Conservation (phyloP, 495 filamentous ascomycete genomes). For the Neurospora cerealis region DNA sequence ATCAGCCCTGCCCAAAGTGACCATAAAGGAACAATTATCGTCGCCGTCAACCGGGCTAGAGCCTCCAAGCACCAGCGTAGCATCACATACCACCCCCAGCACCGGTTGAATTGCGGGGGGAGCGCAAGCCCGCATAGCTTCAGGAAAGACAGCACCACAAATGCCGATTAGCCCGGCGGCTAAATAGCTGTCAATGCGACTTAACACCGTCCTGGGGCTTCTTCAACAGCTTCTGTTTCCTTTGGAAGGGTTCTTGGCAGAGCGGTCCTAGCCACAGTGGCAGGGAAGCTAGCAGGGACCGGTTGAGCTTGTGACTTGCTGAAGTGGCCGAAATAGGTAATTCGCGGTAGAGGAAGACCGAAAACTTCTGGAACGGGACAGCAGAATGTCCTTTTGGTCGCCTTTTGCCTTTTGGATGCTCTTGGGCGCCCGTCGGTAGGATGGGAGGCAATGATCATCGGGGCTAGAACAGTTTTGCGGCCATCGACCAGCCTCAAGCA, state of each 20-base stretch:
- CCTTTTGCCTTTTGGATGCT: neutral
- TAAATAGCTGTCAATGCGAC: constrained; percentile 9
- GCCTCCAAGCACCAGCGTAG: neutral
- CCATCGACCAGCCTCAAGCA: neutral
- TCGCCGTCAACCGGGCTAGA: neutral
- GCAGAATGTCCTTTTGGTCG: neutral
- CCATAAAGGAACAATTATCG: neutral
- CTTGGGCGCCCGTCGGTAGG: neutral
- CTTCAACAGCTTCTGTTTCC: neutral
- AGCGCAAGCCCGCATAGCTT: neutral
- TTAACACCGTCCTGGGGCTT: neutral
- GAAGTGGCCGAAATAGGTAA: neutral
- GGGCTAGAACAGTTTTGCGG: neutral
- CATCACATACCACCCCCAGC: neutral
- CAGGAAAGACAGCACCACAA: constrained; percentile 2
- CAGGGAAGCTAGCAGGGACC: neutral
- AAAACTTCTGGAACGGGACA: neutral
- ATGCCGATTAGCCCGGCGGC: constrained; percentile 16
- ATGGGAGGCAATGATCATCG: neutral
- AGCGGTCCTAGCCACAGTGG: neutral
- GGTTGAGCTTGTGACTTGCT: neutral
- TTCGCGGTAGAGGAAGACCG: neutral
- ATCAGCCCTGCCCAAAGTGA: neutral
- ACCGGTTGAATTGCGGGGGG: constrained; percentile 1
- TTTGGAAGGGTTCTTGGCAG: neutral